phyloP scores from a whole-genome alignment of 345 rosid species.

The Hibiscus tridactylites region DNA sequence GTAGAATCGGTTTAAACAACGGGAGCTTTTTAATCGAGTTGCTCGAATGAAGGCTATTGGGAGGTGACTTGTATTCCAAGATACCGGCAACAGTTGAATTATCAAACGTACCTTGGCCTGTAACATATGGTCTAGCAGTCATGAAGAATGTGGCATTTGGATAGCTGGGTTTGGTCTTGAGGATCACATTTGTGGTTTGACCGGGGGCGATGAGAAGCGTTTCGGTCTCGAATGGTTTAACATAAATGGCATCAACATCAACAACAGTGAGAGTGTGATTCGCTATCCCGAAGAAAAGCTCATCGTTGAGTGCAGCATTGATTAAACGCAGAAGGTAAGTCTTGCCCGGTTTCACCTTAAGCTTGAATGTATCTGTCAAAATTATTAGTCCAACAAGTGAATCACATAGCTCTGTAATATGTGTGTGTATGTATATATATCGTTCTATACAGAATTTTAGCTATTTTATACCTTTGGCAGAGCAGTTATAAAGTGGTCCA shows the following conservation, averaged over 20 bases:
- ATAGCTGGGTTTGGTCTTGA: constrained; percentile 27
- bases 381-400: background rate
- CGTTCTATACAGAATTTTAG: background rate
- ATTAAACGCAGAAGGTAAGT: constrained; percentile 37
- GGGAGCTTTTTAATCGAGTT: constrained; percentile 31
- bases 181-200: constrained; percentile 37
- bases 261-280: constrained; percentile 42
- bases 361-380: constrained; percentile 31
- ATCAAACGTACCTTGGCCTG: constrained; percentile 54
- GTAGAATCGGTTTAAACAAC: constrained; percentile 39
- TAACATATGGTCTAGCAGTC: constrained; percentile 55
- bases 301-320: constrained; percentile 51
- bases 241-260: constrained; percentile 35
- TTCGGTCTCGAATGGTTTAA: constrained; percentile 30
- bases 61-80: constrained; percentile 25
- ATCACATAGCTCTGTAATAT: background rate
- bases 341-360: constrained; percentile 42
- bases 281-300: constrained; percentile 47
- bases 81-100: constrained; percentile 33
- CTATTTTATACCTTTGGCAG: constrained; percentile 35
- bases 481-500: constrained; percentile 79
- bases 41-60: constrained; percentile 14
- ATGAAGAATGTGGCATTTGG: constrained; percentile 47
- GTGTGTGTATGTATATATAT: background rate
- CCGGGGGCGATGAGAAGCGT: constrained; percentile 39